Evolutionary conservation across 805 yeast species (phyloP).

Genomic region (Saturnispora hagleri): DNA sequence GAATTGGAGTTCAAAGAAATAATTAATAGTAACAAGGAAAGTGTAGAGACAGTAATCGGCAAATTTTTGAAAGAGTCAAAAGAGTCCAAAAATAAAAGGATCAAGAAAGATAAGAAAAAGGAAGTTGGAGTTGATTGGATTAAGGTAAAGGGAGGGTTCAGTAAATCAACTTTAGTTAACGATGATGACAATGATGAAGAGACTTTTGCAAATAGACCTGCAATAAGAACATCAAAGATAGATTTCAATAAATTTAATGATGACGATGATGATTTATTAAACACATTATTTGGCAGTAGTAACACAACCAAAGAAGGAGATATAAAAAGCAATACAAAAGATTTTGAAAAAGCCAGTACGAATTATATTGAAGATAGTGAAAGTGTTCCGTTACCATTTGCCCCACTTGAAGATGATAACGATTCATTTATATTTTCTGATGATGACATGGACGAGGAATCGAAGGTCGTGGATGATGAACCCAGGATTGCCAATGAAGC

Average conservation of each 20-base stretch:
- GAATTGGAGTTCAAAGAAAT: background rate
- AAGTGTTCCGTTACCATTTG: background rate
- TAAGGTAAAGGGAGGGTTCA: conserved; percentile 41
- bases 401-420: background rate
- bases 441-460: background rate
- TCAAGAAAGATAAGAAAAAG: conserved; percentile 1
- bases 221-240: background rate
- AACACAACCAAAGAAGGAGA: background rate
- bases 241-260: conserved; percentile 7
- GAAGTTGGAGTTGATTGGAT: conserved; percentile 22
- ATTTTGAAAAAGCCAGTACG: background rate
- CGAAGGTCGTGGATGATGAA: background rate
- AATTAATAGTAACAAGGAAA: background rate
- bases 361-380: background rate
- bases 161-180: conserved; percentile 15
- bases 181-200: background rate
- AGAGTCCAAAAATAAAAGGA: background rate
- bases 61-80: background rate
- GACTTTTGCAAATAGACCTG: background rate
- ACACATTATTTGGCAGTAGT: background rate
- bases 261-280: conserved; percentile 5
- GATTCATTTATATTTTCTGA: background rate
- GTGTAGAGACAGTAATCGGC: background rate
- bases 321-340: background rate
- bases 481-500: background rate